phyloP scores from a whole-genome alignment of 768 basidiomycete species.

The Coprinopsis cinerea region DNA sequence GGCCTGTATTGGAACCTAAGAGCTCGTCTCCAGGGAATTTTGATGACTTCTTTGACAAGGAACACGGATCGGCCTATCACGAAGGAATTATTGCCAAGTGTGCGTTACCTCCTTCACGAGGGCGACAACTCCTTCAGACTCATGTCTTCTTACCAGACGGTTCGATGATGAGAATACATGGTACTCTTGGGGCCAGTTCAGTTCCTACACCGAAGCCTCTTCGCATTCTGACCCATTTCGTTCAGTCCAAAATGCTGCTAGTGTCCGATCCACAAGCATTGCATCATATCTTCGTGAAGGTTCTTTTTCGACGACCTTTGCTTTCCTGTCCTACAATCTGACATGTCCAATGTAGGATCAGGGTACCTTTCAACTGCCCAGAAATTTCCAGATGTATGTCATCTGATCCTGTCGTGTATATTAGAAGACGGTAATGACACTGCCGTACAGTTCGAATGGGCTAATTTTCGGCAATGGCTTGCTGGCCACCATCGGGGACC shows the following conservation, averaged over 20 bases:
- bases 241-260: conserved; percentile 29
- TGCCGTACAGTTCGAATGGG: not conserved
- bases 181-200: too few species aligned
- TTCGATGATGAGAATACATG: too few species aligned
- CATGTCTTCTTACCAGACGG: too few species aligned
- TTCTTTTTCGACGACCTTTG: conserved; percentile 10
- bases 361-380: conserved; percentile 24
- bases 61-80: too few species aligned
- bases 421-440: not conserved
- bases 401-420: not conserved
- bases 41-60: too few species aligned
- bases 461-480: not conserved
- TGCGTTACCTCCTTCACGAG: too few species aligned
- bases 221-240: too few species aligned
- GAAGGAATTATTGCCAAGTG: too few species aligned
- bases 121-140: too few species aligned
- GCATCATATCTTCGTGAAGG: conserved; percentile 40
- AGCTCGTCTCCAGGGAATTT: too few species aligned
- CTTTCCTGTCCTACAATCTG: not conserved
- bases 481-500: conserved; percentile 4
- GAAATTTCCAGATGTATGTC: conserved; percentile 14
- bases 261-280: conserved; percentile 41
- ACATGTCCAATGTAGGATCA: conserved; percentile 21
- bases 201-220: too few species aligned
- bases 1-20: not conserved